phyloP scores from a whole-genome alignment of 2,329 filamentous ascomycete genomes.

The Epichloe uncinata region DNA sequence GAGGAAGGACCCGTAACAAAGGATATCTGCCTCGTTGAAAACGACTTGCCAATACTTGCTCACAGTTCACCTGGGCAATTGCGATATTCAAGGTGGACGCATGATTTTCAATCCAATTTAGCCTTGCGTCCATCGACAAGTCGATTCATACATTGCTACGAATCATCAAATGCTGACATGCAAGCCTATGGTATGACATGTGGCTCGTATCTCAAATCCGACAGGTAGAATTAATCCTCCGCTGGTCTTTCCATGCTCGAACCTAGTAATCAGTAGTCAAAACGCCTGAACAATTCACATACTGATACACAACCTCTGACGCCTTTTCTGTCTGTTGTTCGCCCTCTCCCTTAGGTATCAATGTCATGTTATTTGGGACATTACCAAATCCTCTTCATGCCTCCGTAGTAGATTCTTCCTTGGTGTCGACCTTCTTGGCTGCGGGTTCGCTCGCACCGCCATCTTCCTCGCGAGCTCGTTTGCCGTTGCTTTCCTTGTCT shows the following conservation, averaged over 20 bases:
- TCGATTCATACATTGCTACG: neutral
- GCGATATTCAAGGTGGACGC: too few relatives aligned
- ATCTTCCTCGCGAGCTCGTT: slow-evolving; percentile 43
- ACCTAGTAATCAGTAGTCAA: neutral
- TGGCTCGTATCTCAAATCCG: too few relatives aligned
- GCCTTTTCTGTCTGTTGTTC: neutral
- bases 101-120: too few relatives aligned
- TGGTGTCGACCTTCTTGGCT: slow-evolving; percentile 50
- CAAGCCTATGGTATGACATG: neutral
- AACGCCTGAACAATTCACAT: slow-evolving; percentile 1
- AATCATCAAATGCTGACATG: neutral
- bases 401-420: slow-evolving; percentile 21
- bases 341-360: neutral
- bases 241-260: neutral
- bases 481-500: slow-evolving; percentile 27
- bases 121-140: slow-evolving; percentile 14
- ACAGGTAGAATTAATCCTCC: neutral
- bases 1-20: slow-evolving; percentile 42
- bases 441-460: slow-evolving; percentile 29
- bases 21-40: slow-evolving; percentile 31
- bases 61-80: too few relatives aligned
- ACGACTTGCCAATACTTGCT: slow-evolving; percentile 24
- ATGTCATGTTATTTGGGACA: neutral
- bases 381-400: neutral
- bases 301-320: neutral